These are phyloP conservation scores for Fraxinus xanthoxyloides DNA, from an alignment of 305 asterid species.

Conservation along the genomic window DNA sequence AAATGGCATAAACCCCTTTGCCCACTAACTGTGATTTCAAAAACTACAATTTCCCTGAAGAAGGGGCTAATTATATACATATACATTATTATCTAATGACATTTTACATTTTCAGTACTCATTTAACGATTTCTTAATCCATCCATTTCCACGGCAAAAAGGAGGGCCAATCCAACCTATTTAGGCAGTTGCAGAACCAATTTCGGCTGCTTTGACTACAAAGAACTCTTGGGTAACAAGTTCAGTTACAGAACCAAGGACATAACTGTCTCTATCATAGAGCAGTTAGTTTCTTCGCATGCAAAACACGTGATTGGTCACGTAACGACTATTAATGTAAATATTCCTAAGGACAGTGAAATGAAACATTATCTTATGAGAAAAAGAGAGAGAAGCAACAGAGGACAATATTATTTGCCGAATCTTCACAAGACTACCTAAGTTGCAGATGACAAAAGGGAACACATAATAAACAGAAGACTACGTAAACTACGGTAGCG, in stretches of 20 bases:
- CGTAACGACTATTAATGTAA: background rate
- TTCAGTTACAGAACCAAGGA: background rate
- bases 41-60: background rate
- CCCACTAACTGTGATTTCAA: background rate
- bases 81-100: background rate
- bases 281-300: background rate
- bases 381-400: background rate
- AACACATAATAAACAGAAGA: background rate
- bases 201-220: background rate
- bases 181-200: background rate
- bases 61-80: background rate
- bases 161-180: background rate
- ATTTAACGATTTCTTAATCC: background rate
- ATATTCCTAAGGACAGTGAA: background rate
- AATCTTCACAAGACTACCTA: background rate
- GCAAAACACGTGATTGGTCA: background rate
- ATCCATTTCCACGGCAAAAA: background rate
- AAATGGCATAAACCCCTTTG: background rate
- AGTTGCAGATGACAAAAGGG: background rate
- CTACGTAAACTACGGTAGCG: background rate
- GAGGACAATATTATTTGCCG: background rate
- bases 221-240: background rate
- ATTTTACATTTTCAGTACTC: background rate
- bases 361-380: background rate
- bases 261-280: background rate